phyloP scores from a whole-genome alignment of 1,284 basidiomycete species.

The Erythrobasidium hasegawianum region DNA sequence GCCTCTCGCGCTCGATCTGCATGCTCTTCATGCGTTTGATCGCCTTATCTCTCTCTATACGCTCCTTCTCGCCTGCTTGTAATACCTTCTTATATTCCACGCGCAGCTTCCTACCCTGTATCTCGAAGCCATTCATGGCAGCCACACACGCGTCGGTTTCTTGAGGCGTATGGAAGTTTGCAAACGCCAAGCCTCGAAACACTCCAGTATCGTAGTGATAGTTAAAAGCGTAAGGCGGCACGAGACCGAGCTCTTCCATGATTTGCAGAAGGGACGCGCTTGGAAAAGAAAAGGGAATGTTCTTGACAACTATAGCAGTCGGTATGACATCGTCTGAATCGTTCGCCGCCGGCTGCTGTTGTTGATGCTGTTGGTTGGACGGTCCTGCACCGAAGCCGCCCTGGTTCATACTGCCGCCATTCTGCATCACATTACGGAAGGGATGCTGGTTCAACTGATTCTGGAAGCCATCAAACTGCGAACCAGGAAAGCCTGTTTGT shows the following conservation, averaged over 20 bases:
- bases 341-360: slow-evolving; percentile 1
- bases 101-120: slow-evolving; percentile 90
- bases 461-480: background rate
- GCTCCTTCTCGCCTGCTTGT: slow-evolving; percentile 97
- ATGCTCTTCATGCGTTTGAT: slow-evolving; percentile 95
- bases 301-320: slow-evolving; percentile 99
- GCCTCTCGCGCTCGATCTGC: slow-evolving; percentile 60
- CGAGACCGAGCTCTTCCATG: slow-evolving; percentile 88
- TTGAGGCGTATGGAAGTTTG: slow-evolving; percentile 85
- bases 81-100: slow-evolving; percentile 99
- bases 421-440: background rate
- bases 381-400: background rate
- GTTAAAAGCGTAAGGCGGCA: slow-evolving; percentile 99
- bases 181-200: slow-evolving; percentile 96
- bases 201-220: slow-evolving; percentile 94
- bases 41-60: slow-evolving; percentile 98
- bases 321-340: slow-evolving; percentile 83
- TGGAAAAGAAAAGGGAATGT: slow-evolving; percentile 98
- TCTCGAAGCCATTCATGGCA: slow-evolving; percentile 71
- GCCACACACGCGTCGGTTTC: slow-evolving; percentile 95
- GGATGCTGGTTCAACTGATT: background rate
- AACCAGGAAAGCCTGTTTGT: slow-evolving; percentile 6
- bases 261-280: slow-evolving; percentile 92
- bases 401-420: background rate
- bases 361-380: slow-evolving; percentile 14